phyloP scores from a whole-genome alignment of 768 basidiomycete genomes.

The Suillus plorans region DNA sequence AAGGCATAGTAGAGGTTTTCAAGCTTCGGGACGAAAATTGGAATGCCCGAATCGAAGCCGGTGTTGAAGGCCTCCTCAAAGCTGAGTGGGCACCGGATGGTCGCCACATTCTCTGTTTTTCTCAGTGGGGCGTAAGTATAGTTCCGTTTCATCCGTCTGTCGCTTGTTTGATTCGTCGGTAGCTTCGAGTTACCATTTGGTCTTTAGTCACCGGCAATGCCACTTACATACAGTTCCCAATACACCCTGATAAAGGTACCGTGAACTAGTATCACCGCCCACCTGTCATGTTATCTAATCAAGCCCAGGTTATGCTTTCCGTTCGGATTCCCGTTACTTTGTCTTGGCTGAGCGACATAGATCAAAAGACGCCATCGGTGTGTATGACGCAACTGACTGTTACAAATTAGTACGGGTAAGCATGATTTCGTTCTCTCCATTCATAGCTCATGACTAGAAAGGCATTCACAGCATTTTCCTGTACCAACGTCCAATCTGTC shows the following conservation, averaged over 20 bases:
- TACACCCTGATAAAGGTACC: conserved; percentile 77
- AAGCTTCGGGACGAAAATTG: conserved; percentile 80
- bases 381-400: conserved; percentile 73
- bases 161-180: conserved; percentile 9
- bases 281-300: not conserved
- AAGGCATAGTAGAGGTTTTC: conserved; percentile 71
- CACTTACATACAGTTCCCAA: conserved; percentile 84
- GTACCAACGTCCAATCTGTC: conserved; percentile 72
- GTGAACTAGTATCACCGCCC: not conserved
- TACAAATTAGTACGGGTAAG: conserved; percentile 73
- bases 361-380: conserved; percentile 82
- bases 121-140: conserved; percentile 83
- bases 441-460: conserved; percentile 20
- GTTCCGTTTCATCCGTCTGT: conserved; percentile 17
- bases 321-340: conserved; percentile 80
- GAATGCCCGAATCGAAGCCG: conserved; percentile 75
- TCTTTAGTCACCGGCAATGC: conserved; percentile 71
- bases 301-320: conserved; percentile 68
- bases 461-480: conserved; percentile 68
- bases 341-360: conserved; percentile 86
- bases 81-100: conserved; percentile 93
- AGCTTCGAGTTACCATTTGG: conserved; percentile 89
- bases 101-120: conserved; percentile 82
- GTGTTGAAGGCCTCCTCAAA: conserved; percentile 79
- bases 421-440: not conserved